Evolutionary conservation across 371 early-diverging fungal genomes (phyloP), one percentile per base, ranked within the genome.

Genomic region (Mucor saturninus): DNA sequence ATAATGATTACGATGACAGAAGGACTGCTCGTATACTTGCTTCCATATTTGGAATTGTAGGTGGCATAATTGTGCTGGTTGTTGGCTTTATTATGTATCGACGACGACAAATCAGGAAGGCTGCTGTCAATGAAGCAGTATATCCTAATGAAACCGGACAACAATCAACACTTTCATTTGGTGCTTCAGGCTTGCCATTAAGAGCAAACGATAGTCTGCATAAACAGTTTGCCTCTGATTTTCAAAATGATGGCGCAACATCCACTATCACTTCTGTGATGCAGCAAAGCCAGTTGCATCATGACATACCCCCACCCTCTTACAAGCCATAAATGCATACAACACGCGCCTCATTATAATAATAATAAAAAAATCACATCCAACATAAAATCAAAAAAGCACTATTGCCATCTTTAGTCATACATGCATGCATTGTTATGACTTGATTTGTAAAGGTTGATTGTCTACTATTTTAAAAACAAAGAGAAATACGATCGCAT

Each of bases 201-300:
- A 35, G 35, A 35, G 8, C 8, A 8, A 35, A 35, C 1, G 35
- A 35, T 35, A 35, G 35, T 35, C 13, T n/a, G 21, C 52, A 62
- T n/a, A 15, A 49, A 31, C 63, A 55, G n/a, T 62, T 62, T 32
- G 50, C 50, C 2, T 39, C 56, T 39, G 63, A 62, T 31, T 62
- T 61, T 30, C 26, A 54, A 15, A 35, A 38, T 26, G 38, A 61
- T 2, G 11, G 42, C 9, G 10, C 14, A 26, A 49, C 3, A 7
- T 48, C 32, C 32, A 35, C 11, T 32, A 11, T 35, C 15, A 42
- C 7, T n/a, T 5, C 38, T 45, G 40, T 38, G 13, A 45, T 56
- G 29, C 11, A 35, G 15, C 35, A 58, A 11, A 39, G 29, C 5
- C 50, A 59, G 15, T 13, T n/a, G 26, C 42, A 51, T 10, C 21